Percentiles rank a stretch among this genome's conserved stretches.
These are phyloP conservation scores for Chaetomium sp. DNA, from an alignment of 2,329 filamentous ascomycete species.

Conservation along the genomic window DNA sequence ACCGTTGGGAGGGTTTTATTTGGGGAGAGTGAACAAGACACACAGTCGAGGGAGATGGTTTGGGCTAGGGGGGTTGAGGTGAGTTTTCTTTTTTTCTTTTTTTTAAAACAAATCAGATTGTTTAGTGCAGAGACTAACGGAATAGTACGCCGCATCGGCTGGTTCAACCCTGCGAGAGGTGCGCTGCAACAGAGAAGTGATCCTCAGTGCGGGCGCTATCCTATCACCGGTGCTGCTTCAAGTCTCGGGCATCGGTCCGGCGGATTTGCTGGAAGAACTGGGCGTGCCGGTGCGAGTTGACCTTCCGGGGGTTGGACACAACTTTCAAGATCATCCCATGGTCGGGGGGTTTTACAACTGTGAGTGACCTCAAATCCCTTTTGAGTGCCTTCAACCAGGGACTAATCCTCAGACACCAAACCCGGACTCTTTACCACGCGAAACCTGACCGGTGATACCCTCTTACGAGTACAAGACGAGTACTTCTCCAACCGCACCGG, in stretches of 20 bases:
- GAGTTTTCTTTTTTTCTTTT: too few relatives aligned
- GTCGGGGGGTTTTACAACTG: neutral
- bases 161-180: constrained; percentile 5
- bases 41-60: too few relatives aligned
- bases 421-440: constrained; percentile 16
- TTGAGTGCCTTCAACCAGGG: constrained; percentile 15
- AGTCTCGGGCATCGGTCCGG: constrained; percentile 38
- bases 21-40: too few relatives aligned
- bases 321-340: constrained; percentile 33
- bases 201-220: constrained; percentile 32
- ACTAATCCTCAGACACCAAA: constrained; percentile 16
- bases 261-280: constrained; percentile 29
- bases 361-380: neutral
- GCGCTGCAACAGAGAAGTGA: constrained; percentile 31
- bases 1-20: constrained; percentile 23
- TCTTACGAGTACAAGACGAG: constrained; percentile 12
- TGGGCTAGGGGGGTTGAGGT: too few relatives aligned
- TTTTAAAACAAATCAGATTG: too few relatives aligned
- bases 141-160: too few relatives aligned
- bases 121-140: too few relatives aligned
- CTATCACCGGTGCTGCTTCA: constrained; percentile 38
- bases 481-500: constrained; percentile 24
- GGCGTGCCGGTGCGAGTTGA: constrained; percentile 35
- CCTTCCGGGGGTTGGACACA: constrained; percentile 39
- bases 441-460: constrained; percentile 16